Evolutionary conservation across 1,139 yeast genomes (phyloP).

Genomic region (Hemisphaericaspora subhashii): DNA sequence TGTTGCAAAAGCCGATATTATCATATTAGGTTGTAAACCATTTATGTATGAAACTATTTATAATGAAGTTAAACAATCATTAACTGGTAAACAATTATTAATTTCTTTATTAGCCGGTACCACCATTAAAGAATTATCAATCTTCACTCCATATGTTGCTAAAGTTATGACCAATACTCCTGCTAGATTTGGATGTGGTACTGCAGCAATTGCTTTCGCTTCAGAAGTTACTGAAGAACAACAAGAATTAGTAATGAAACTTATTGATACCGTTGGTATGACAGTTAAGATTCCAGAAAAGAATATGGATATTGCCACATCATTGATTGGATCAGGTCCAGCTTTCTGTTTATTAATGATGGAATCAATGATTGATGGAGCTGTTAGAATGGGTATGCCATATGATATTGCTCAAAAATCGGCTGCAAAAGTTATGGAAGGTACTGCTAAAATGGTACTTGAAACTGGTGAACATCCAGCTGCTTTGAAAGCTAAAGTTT

Average conservation of each 20-base stretch:
- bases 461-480: constrained; percentile 93
- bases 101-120: constrained; percentile 92
- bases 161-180: constrained; percentile 99
- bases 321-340: constrained; percentile 95
- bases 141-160: constrained; percentile 61
- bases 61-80: constrained; percentile 39
- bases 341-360: constrained; percentile 89
- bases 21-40: constrained; percentile 87
- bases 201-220: constrained; percentile 84
- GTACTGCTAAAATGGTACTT: constrained; percentile 90
- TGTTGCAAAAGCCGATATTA: constrained; percentile 62
- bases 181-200: constrained; percentile 87
- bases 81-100: constrained; percentile 58
- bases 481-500: constrained; percentile 79
- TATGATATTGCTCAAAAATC: constrained; percentile 78
- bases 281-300: constrained; percentile 79
- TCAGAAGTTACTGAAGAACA: constrained; percentile 46
- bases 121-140: constrained; percentile 67
- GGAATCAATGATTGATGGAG: constrained; percentile 94
- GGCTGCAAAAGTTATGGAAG: constrained; percentile 95
- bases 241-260: constrained; percentile 53
- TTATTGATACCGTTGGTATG: constrained; percentile 66
- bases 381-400: constrained; percentile 92
- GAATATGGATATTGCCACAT: constrained; percentile 95
- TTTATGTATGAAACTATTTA: constrained; percentile 66